Percentiles rank a stretch among this genome's conserved stretches.
phyloP scores from a whole-genome alignment of 495 filamentous ascomycete species.

The Penicillium paxilli region DNA sequence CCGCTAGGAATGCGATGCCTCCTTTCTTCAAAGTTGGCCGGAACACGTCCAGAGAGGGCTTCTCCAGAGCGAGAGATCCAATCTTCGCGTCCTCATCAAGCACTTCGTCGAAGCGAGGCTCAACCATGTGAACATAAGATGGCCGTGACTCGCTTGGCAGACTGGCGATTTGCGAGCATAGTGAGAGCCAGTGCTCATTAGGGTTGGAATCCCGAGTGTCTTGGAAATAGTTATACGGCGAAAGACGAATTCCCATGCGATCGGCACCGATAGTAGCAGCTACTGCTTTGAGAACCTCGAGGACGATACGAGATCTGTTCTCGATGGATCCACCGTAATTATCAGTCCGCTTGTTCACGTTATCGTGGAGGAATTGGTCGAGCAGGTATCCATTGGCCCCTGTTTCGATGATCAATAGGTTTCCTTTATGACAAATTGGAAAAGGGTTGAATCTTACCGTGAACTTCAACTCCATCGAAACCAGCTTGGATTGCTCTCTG shows the following conservation, averaged over 20 bases:
- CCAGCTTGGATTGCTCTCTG: constrained; percentile 61
- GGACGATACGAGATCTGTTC: constrained; percentile 46
- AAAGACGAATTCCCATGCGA: constrained; percentile 42
- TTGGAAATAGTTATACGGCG: constrained; percentile 52
- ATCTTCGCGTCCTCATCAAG: constrained; percentile 47
- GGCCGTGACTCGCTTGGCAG: constrained; percentile 22
- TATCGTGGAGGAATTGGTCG: constrained; percentile 55
- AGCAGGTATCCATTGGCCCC: constrained; percentile 55
- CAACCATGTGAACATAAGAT: constrained; percentile 43
- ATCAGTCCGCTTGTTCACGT: constrained; percentile 53
- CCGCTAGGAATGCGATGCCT: constrained; percentile 30
- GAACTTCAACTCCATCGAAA: constrained; percentile 58
- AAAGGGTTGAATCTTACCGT: constrained; percentile 33
- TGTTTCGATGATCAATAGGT: neutral
- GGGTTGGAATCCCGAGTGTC: constrained; percentile 37
- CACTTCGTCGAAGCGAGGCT: constrained; percentile 47
- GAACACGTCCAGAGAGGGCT: constrained; percentile 32
- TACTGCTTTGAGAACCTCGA: constrained; percentile 43
- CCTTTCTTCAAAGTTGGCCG: constrained; percentile 27
- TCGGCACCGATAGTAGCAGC: constrained; percentile 26
- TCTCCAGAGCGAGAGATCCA: constrained; percentile 22
- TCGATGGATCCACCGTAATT: constrained; percentile 52
- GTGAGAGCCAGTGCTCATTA: constrained; percentile 23
- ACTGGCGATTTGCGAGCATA: constrained; percentile 30
- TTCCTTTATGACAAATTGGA: neutral